Percentiles rank a stretch among this genome's conserved stretches.
Evolutionary conservation across 805 yeast species (phyloP).

Genomic region (Candida takata): DNA sequence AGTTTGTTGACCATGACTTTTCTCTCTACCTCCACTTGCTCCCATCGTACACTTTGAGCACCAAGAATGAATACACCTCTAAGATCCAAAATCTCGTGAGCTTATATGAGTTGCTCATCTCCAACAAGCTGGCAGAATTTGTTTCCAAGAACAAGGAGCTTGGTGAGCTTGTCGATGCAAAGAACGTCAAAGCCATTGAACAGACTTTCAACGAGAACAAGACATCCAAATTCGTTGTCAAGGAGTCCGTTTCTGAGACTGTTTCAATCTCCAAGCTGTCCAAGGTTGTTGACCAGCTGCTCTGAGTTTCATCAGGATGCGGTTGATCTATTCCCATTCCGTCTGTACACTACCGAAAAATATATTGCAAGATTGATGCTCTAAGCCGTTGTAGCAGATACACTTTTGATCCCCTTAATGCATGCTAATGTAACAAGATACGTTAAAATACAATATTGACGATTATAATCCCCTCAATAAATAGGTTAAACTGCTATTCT

Average conservation of each 20-base stretch:
- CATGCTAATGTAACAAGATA: no score
- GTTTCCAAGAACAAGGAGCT: constrained; percentile 18
- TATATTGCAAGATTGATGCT: no score
- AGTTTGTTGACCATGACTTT: constrained; percentile 37
- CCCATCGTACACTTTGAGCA: constrained; percentile 31
- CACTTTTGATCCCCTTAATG: no score
- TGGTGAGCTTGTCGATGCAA: constrained; percentile 13
- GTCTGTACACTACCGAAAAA: no score
- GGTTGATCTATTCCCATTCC: no score
- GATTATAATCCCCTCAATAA: no score
- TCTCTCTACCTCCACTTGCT: constrained; percentile 36
- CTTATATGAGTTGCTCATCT: constrained; percentile 19
- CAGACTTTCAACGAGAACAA: constrained; percentile 17
- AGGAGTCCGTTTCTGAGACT: constrained; percentile 18
- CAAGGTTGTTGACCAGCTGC: constrained; percentile 18
- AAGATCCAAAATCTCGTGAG: constrained; percentile 21
- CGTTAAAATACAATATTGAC: no score
- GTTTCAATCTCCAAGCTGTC: constrained; percentile 19
- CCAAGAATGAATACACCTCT: constrained; percentile 18
- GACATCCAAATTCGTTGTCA: constrained; percentile 16
- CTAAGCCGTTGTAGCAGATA: no score
- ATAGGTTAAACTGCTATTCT: not conserved
- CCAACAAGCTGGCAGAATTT: constrained; percentile 18
- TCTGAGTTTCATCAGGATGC: constrained; percentile 1
- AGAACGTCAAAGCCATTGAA: constrained; percentile 12